phyloP scores from a whole-genome alignment of 2,329 filamentous ascomycete species.

The Rhynchosporium secalis region DNA sequence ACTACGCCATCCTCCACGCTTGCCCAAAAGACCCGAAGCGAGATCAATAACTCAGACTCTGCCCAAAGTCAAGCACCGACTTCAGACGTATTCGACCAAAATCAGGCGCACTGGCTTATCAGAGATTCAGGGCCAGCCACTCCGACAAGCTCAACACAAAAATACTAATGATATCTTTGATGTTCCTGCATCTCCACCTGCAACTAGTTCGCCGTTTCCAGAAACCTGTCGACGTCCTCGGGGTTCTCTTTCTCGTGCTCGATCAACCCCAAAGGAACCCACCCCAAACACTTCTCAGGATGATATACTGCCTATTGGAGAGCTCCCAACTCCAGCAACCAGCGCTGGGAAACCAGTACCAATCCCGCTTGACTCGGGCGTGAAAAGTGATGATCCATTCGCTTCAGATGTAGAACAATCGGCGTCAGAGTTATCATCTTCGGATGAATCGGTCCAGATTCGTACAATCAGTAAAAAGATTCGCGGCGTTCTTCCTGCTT shows the following conservation, averaged over 20 bases:
- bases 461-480: conserved; percentile 43
- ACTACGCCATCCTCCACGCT: conserved; percentile 16
- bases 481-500: conserved; percentile 64
- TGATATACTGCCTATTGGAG: conserved; percentile 13
- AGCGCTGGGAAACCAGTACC: conserved; percentile 32
- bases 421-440: conserved; percentile 27
- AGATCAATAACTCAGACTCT: background rate
- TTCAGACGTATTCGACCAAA: conserved; percentile 33
- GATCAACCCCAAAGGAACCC: conserved; percentile 28
- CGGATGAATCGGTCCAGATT: conserved; percentile 36
- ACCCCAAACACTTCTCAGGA: conserved; percentile 22
- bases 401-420: conserved; percentile 20
- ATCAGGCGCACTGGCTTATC: conserved; percentile 32
- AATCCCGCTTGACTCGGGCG: conserved; percentile 27
- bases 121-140: conserved; percentile 29
- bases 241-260: conserved; percentile 21
- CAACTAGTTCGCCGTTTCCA: conserved; percentile 41
- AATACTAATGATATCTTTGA: conserved; percentile 37
- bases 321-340: conserved; percentile 37
- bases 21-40: background rate
- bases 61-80: conserved; percentile 5
- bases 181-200: conserved; percentile 44
- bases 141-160: background rate
- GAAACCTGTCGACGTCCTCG: conserved; percentile 7
- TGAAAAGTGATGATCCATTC: conserved; percentile 32